Conservation (phyloP, 2,329 filamentous ascomycete species). For the Fusarium setosum region DNA sequence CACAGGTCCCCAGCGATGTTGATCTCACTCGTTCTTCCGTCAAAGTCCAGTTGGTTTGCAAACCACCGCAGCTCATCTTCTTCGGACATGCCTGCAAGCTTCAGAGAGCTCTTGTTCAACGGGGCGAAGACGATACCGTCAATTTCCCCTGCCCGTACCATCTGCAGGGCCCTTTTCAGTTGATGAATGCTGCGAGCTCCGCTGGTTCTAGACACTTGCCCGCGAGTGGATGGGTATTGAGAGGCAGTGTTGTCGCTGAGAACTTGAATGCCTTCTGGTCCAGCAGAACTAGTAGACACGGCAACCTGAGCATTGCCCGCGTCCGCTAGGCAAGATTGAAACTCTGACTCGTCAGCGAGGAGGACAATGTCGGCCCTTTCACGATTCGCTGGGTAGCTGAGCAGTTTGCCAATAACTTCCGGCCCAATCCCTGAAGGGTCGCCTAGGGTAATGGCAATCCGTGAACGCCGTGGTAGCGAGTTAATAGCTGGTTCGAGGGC, state of each 20-base stretch:
- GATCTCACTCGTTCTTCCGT: constrained; percentile 47
- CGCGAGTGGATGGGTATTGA: constrained; percentile 1
- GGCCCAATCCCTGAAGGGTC: constrained; percentile 47
- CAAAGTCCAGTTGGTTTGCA: constrained; percentile 45
- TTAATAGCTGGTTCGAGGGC: not conserved
- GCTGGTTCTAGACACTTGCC: constrained; percentile 40
- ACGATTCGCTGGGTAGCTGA: constrained; percentile 42
- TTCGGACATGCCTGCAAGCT: constrained; percentile 49
- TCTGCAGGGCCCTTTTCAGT: constrained; percentile 40
- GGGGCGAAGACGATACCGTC: constrained; percentile 49
- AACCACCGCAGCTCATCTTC: constrained; percentile 51
- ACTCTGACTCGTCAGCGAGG: constrained; percentile 43
- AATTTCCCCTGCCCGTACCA: constrained; percentile 40
- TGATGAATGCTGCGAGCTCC: constrained; percentile 44
- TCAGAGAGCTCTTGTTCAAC: constrained; percentile 48
- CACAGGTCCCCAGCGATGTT: constrained; percentile 45
- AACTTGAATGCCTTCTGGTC: constrained; percentile 40
- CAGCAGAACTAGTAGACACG: constrained; percentile 19
- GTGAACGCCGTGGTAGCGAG: not conserved
- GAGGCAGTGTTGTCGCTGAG: constrained; percentile 42
- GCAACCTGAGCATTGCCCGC: constrained; percentile 34
- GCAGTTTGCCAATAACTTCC: constrained; percentile 46
- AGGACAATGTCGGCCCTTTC: constrained; percentile 44
- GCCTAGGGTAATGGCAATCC: constrained; percentile 46
- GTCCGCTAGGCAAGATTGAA: constrained; percentile 35